Percentiles rank a stretch among this genome's conserved stretches.
phyloP scores from a whole-genome alignment of 2,329 filamentous ascomycete species.

The Venturia asperata region DNA sequence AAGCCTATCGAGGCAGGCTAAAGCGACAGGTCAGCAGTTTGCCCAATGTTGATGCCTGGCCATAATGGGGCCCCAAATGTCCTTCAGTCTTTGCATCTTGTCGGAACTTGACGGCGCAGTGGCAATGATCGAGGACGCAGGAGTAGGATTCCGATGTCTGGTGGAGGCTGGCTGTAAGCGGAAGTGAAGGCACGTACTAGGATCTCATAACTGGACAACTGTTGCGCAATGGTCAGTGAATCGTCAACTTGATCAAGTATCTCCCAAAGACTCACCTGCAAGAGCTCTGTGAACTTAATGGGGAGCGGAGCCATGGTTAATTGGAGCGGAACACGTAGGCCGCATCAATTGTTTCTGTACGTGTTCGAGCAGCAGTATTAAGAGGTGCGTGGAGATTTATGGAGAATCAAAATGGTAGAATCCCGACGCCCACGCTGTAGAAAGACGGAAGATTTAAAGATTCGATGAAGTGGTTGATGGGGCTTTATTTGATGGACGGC shows the following conservation, averaged over 20 bases:
- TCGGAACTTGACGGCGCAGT: background rate
- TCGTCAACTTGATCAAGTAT: background rate
- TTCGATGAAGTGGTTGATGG: slow-evolving; percentile 7
- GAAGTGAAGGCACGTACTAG: slow-evolving; percentile 30
- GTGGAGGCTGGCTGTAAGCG: background rate
- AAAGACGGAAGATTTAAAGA: background rate
- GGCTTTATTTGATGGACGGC: slow-evolving; percentile 1
- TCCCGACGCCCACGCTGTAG: slow-evolving; percentile 6
- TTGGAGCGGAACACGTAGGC: slow-evolving; percentile 12
- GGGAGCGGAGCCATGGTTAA: slow-evolving; percentile 61
- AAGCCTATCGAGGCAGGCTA: slow-evolving; percentile 71
- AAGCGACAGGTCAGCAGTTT: slow-evolving; percentile 23
- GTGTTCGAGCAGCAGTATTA: slow-evolving; percentile 11
- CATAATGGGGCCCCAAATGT: background rate
- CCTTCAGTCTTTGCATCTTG: background rate
- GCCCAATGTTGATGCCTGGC: slow-evolving; percentile 12
- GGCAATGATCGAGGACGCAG: background rate
- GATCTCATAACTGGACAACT: slow-evolving; percentile 43
- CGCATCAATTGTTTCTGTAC: slow-evolving; percentile 8
- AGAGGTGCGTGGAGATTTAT: background rate
- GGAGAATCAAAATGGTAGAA: background rate
- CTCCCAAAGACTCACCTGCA: slow-evolving; percentile 52
- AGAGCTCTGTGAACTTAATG: slow-evolving; percentile 88
- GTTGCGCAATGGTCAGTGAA: slow-evolving; percentile 29
- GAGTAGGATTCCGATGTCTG: background rate